Evolutionary conservation across 768 basidiomycete species (phyloP).

Genomic region (Gloeophyllum trabeum): DNA sequence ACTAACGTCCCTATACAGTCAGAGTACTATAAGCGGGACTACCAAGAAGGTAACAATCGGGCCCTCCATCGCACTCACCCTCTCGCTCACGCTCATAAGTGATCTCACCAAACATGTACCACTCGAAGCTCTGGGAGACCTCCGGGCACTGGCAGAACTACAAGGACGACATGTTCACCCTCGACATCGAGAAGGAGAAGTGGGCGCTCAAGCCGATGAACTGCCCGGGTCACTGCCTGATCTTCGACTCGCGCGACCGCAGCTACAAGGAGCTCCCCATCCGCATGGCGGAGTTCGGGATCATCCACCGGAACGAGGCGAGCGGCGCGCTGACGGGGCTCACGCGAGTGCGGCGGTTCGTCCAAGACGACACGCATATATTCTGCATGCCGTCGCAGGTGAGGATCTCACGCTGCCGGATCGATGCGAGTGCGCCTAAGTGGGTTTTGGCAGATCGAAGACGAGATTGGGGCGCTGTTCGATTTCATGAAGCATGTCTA

Average conservation of each 20-base stretch:
- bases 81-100: constrained; percentile 33
- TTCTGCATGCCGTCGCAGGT: constrained; percentile 95
- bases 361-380: constrained; percentile 97
- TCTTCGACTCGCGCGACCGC: constrained; percentile 91
- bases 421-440: constrained; percentile 3
- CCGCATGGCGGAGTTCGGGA: constrained; percentile 97
- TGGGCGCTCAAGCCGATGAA: constrained; percentile 99
- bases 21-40: constrained; percentile 93
- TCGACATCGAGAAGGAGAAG: constrained; percentile 91
- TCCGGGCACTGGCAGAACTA: constrained; percentile 99
- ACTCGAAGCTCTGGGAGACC: constrained; percentile 94
- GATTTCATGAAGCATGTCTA: constrained; percentile 95
- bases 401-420: constrained; percentile 9
- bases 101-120: constrained; percentile 96
- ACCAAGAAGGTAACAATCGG: constrained; percentile 71
- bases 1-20: constrained; percentile 27
- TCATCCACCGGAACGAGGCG: constrained; percentile 94
- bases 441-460: constrained; percentile 47
- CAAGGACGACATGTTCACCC: constrained; percentile 93
- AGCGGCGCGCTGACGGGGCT: constrained; percentile 88
- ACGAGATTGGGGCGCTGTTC: constrained; percentile 79
- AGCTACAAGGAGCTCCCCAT: constrained; percentile 94
- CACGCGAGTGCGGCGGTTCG: constrained; percentile 88
- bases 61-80: too few relatives aligned
- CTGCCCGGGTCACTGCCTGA: constrained; percentile 93